phyloP scores from a whole-genome alignment of 2,329 filamentous ascomycete species.

The Tolypocladium tropicale region DNA sequence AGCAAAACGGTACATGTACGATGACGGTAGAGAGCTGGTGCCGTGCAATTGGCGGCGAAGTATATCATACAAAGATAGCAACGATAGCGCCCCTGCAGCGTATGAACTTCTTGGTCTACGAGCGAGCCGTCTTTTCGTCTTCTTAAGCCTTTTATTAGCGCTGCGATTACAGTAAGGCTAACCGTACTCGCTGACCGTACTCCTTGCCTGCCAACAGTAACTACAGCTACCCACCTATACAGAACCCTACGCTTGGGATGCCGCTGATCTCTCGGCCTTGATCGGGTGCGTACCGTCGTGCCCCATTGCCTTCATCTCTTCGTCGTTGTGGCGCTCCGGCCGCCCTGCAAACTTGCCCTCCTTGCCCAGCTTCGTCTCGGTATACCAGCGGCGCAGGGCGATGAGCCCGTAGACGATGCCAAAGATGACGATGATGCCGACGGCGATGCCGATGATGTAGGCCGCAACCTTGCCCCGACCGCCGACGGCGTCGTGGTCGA shows the following conservation, averaged over 20 bases:
- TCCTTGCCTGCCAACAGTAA: not conserved
- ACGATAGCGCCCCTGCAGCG: too few relatives aligned
- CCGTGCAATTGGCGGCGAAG: not conserved
- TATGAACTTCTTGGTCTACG: not conserved
- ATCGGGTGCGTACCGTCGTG: conserved; percentile 1
- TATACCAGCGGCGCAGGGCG: conserved; percentile 37
- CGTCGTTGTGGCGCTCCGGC: conserved; percentile 10
- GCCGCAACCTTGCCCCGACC: conserved; percentile 42
- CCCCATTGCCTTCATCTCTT: conserved; percentile 15
- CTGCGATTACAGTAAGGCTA: too few relatives aligned
- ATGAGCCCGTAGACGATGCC: conserved; percentile 38
- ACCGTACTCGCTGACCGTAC: too few relatives aligned
- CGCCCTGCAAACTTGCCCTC: conserved; percentile 29
- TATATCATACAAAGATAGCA: not conserved
- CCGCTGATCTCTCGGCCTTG: conserved; percentile 9
- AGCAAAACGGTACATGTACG: not conserved
- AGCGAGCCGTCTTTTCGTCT: not conserved
- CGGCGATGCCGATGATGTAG: conserved; percentile 51
- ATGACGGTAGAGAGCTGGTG: not conserved
- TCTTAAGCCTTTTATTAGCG: not conserved
- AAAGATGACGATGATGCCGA: conserved; percentile 43
- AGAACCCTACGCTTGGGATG: not conserved
- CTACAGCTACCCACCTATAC: too few relatives aligned
- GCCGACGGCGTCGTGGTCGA: conserved; percentile 51
- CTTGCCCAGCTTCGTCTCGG: conserved; percentile 34